phyloP scores from a whole-genome alignment of 23 red algal species.

The Agarophyton chilense region DNA sequence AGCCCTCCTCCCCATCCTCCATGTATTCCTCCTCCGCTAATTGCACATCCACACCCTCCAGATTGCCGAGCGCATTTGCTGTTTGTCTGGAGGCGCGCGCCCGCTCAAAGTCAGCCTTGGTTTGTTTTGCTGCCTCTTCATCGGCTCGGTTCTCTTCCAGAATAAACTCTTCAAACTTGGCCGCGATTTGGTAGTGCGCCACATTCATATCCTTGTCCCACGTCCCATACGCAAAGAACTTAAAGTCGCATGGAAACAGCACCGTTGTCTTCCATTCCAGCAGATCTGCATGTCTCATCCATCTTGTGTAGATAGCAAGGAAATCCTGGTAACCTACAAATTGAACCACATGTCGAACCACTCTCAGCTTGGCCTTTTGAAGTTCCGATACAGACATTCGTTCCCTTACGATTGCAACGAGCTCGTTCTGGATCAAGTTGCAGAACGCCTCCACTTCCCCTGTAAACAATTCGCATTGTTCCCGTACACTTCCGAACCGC shows the following conservation, averaged over 20 bases:
- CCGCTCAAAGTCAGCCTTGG: conserved; percentile 61
- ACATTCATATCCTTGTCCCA: conserved; percentile 77
- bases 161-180: conserved; percentile 61
- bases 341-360: conserved; percentile 59
- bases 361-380: conserved; percentile 35
- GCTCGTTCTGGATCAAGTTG: conserved; percentile 25
- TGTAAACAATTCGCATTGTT: conserved; percentile 43
- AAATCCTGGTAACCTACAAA: conserved; percentile 67
- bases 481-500: conserved; percentile 26
- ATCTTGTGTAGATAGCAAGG: conserved; percentile 74
- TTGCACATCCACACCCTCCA: conserved; percentile 1
- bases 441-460: conserved; percentile 47
- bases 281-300: conserved; percentile 61
- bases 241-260: conserved; percentile 67
- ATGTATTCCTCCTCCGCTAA: conserved; percentile 25
- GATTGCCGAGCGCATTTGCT: neutral
- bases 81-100: conserved; percentile 35
- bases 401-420: conserved; percentile 20
- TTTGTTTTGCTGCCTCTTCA: conserved; percentile 44
- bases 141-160: conserved; percentile 50
- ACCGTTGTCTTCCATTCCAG: conserved; percentile 71
- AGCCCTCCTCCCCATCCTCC: conserved; percentile 4
- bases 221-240: conserved; percentile 62
- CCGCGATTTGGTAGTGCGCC: conserved; percentile 67
- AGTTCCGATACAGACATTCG: conserved; percentile 29